These are phyloP conservation scores for Populus euphratica DNA, from an alignment of 345 rosid genomes.

Conservation along the genomic window DNA sequence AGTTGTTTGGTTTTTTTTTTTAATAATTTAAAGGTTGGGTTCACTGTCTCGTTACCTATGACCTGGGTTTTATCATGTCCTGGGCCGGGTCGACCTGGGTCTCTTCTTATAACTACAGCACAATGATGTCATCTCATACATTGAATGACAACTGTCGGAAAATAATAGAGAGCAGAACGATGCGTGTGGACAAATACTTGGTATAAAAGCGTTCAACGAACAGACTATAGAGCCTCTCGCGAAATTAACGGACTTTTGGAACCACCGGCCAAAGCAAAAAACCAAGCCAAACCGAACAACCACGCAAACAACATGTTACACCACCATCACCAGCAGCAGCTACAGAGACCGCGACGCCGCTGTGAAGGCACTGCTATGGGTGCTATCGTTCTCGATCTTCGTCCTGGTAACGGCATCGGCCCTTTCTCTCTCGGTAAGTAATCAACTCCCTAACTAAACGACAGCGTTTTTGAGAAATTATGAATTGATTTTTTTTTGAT, in stretches of 20 bases:
- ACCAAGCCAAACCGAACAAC: background rate
- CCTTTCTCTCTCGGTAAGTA: conserved; percentile 77
- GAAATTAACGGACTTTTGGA: background rate
- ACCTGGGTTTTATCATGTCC: too few relatives aligned
- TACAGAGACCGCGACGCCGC: conserved; percentile 66
- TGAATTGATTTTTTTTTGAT: conserved; percentile 8
- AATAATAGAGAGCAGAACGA: background rate
- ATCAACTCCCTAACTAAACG: background rate
- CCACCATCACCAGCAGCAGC: conserved; percentile 17
- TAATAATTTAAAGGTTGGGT: too few relatives aligned
- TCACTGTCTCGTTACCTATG: too few relatives aligned
- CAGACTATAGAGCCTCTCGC: background rate
- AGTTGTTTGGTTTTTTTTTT: too few relatives aligned
- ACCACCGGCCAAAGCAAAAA: background rate
- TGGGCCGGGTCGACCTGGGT: too few relatives aligned
- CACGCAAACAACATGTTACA: conserved; percentile 1
- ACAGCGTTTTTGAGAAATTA: too few relatives aligned
- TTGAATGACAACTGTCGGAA: too few relatives aligned
- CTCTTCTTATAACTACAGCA: too few relatives aligned
- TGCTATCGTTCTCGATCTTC: conserved; percentile 88
- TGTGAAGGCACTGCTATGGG: conserved; percentile 99
- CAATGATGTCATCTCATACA: too few relatives aligned
- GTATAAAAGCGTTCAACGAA: background rate
- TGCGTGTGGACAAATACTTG: background rate
- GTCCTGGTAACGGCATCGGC: conserved; percentile 86